Conservation (phyloP, 352 stramenopile species). For the Blastocystis sp. region DNA sequence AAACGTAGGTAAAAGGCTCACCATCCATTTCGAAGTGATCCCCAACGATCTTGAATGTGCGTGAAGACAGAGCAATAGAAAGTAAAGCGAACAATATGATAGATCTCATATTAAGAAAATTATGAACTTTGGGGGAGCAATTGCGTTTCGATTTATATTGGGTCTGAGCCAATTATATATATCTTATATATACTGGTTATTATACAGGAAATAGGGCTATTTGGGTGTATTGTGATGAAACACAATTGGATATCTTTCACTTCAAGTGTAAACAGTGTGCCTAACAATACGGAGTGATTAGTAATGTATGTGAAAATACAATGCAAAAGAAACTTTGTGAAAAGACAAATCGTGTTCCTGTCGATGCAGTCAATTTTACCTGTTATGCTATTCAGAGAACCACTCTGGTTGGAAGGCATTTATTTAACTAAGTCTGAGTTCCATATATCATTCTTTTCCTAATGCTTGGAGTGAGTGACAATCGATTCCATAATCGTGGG, state of each 20-base stretch:
- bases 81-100: not conserved
- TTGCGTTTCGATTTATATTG: not conserved
- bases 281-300: no score
- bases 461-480: no score
- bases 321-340: no score
- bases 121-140: not conserved
- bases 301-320: no score
- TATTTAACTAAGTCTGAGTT: no score
- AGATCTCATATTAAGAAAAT: conserved; percentile 8
- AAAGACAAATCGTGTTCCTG: no score
- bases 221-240: not conserved
- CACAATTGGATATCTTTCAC: not conserved
- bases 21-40: conserved; percentile 61
- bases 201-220: not conserved
- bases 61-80: not conserved
- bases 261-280: no score
- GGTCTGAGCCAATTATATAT: not conserved
- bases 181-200: not conserved
- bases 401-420: no score
- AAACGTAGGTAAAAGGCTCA: conserved; percentile 60
- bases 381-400: no score
- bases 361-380: no score
- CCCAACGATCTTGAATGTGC: conserved; percentile 39
- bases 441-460: no score
- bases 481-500: no score